Conservation (phyloP, 768 basidiomycete species). For the Termitomyces sp. region DNA sequence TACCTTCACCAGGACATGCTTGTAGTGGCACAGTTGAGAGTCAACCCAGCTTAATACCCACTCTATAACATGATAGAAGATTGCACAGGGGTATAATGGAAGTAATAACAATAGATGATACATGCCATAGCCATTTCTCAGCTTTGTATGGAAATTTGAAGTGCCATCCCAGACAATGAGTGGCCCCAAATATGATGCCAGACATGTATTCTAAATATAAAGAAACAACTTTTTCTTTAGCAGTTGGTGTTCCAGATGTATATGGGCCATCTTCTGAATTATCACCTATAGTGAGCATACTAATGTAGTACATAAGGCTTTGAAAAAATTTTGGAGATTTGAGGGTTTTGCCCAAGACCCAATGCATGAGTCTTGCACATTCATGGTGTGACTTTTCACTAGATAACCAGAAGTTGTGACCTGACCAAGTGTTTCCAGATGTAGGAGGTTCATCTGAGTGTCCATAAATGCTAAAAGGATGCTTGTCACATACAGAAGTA, state of each 20-base stretch:
- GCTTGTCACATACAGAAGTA: background rate
- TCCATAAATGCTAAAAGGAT: background rate
- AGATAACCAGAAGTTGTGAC: background rate
- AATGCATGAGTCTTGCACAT: background rate
- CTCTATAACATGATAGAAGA: background rate
- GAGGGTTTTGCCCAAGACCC: background rate
- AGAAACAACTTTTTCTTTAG: background rate
- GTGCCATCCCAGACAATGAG: conserved; percentile 19
- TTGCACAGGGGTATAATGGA: background rate
- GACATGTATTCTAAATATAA: background rate
- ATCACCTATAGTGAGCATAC: background rate
- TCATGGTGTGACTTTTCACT: background rate
- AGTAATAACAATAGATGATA: conserved; percentile 2
- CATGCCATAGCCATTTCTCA: conserved; percentile 12
- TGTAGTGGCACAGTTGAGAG: background rate
- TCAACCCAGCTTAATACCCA: background rate
- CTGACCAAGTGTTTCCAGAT: background rate
- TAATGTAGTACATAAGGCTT: background rate
- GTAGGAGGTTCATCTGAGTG: background rate
- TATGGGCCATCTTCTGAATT: background rate
- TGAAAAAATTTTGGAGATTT: too few relatives aligned
- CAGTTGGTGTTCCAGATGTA: background rate
- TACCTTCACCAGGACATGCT: background rate
- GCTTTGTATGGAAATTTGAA: conserved; percentile 16
- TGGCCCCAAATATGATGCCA: background rate